phyloP scores from a whole-genome alignment of 768 basidiomycete species.

The Cyathus striatus region DNA sequence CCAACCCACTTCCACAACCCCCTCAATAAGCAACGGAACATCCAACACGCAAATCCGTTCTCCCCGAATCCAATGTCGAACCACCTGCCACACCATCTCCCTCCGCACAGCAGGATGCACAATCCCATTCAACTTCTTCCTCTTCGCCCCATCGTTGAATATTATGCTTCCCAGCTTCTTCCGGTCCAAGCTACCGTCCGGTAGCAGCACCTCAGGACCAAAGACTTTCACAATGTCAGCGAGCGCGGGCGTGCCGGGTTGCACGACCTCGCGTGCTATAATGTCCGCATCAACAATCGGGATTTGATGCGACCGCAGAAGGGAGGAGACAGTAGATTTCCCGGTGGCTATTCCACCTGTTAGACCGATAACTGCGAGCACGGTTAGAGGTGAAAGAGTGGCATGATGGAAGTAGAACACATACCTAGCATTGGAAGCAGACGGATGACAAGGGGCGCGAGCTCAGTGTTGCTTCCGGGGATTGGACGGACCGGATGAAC shows the following conservation, averaged over 20 bases:
- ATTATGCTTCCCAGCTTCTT: constrained; percentile 80
- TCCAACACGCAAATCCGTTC: constrained; percentile 80
- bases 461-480: too few species aligned
- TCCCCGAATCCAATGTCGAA: constrained; percentile 73
- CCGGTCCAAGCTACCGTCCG: constrained; percentile 75
- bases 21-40: constrained; percentile 89
- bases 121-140: constrained; percentile 75
- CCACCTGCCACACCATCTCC: constrained; percentile 66
- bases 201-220: constrained; percentile 59
- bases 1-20: constrained; percentile 82
- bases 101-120: constrained; percentile 88
- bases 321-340: constrained; percentile 85
- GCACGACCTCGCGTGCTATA: constrained; percentile 80
- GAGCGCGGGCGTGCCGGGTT: constrained; percentile 76
- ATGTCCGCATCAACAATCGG: constrained; percentile 94
- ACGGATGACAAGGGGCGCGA: too few species aligned
- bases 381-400: too few species aligned
- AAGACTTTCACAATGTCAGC: constrained; percentile 63
- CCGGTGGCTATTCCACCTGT: constrained; percentile 97
- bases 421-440: too few species aligned
- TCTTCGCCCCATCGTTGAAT: constrained; percentile 70
- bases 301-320: constrained; percentile 60
- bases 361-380: constrained; percentile 49
- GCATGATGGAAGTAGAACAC: too few species aligned
- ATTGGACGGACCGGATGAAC: too few species aligned